phyloP scores from a whole-genome alignment of 257 asterid species.

The Nicotiana knightiana region DNA sequence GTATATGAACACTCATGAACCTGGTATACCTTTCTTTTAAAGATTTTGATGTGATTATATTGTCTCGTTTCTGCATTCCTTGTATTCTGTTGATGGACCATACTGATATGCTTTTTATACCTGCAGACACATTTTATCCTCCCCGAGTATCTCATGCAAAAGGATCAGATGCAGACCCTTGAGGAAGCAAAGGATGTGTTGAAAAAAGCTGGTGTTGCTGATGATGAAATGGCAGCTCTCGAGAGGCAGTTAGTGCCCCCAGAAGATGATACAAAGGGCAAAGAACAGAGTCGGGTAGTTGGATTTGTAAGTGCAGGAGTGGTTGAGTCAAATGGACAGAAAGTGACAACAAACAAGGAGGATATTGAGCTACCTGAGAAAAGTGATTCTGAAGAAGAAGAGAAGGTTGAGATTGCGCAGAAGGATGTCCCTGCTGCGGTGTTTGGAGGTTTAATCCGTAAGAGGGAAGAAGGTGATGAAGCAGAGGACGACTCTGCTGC shows the following conservation, averaged over 20 bases:
- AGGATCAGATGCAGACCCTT: constrained; percentile 80
- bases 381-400: constrained; percentile 78
- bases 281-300: constrained; percentile 40
- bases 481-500: constrained; percentile 22
- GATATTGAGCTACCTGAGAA: constrained; percentile 92
- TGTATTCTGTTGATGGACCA: neutral
- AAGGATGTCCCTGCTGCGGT: constrained; percentile 86
- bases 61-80: neutral
- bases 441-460: constrained; percentile 77
- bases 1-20: neutral
- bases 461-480: constrained; percentile 44
- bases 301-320: constrained; percentile 94
- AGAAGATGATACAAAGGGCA: constrained; percentile 26
- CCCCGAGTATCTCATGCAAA: constrained; percentile 86
- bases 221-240: constrained; percentile 88
- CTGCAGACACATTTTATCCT: constrained; percentile 75
- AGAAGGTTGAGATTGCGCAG: constrained; percentile 69
- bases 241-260: constrained; percentile 66
- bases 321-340: constrained; percentile 41
- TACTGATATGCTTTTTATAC: constrained; percentile 13
- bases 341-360: constrained; percentile 41
- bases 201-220: constrained; percentile 76
- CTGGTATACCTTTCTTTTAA: neutral
- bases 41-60: neutral
- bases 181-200: constrained; percentile 88